A percentile compares a stretch with the other conserved stretches of the same genome.
Conservation (phyloP, 2,329 filamentous ascomycete genomes). For the Tolypocladium ophioglossoides region DNA sequence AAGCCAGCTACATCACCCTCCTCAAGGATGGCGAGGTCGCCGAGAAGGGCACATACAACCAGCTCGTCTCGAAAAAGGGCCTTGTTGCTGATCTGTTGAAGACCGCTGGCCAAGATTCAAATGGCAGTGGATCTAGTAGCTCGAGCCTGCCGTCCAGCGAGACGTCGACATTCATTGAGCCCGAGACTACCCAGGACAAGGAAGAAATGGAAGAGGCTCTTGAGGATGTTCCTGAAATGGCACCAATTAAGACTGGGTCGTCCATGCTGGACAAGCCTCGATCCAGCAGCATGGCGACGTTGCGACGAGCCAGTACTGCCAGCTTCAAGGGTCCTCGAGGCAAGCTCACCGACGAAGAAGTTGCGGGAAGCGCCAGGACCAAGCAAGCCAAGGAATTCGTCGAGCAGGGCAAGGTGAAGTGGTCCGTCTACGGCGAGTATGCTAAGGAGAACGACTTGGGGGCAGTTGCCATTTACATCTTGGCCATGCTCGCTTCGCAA, state of each 20-base stretch:
- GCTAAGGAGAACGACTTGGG: slow-evolving; percentile 86
- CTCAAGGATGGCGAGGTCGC: slow-evolving; percentile 73
- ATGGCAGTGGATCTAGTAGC: slow-evolving; percentile 25
- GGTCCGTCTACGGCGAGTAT: slow-evolving; percentile 85
- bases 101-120: slow-evolving; percentile 54
- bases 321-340: slow-evolving; percentile 81
- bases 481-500: slow-evolving; percentile 70
- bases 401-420: slow-evolving; percentile 97
- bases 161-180: slow-evolving; percentile 46
- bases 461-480: slow-evolving; percentile 71
- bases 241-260: slow-evolving; percentile 54
- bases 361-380: slow-evolving; percentile 59
- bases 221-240: slow-evolving; percentile 64
- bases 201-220: slow-evolving; percentile 67
- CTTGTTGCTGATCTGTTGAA: slow-evolving; percentile 77
- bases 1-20: slow-evolving; percentile 81
- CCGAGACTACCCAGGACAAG: slow-evolving; percentile 42
- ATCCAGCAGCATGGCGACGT: slow-evolving; percentile 63
- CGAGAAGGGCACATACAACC: slow-evolving; percentile 82
- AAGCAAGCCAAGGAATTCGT: slow-evolving; percentile 79
- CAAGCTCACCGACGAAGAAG: slow-evolving; percentile 77
- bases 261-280: slow-evolving; percentile 42
- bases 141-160: slow-evolving; percentile 39
- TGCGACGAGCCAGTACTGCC: slow-evolving; percentile 83
- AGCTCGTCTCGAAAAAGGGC: slow-evolving; percentile 89